These are phyloP conservation scores for Bremia lactucae DNA, from an alignment of 352 stramenopile species.

Conservation along the genomic window DNA sequence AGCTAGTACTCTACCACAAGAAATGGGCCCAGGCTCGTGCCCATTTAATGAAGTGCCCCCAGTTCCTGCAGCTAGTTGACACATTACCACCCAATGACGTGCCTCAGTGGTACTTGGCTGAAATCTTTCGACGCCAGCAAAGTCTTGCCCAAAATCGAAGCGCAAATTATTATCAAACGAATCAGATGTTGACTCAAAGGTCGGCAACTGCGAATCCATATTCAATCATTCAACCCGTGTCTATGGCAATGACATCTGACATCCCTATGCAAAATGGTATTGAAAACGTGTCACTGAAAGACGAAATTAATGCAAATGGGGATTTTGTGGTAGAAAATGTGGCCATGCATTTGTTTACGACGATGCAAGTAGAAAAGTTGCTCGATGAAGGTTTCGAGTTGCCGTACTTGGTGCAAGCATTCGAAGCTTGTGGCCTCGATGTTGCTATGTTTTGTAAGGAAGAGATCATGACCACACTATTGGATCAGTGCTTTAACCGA, in stretches of 20 bases:
- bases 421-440: constrained; percentile 1
- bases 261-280: not conserved
- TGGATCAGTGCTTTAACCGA: constrained; percentile 22
- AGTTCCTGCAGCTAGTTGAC: constrained; percentile 35
- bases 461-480: constrained; percentile 18
- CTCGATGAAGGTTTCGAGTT: constrained; percentile 4
- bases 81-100: constrained; percentile 14
- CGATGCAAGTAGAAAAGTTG: constrained; percentile 10
- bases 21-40: constrained; percentile 51
- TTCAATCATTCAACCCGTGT: constrained; percentile 12
- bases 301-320: constrained; percentile 1
- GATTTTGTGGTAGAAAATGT: constrained; percentile 16
- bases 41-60: constrained; percentile 44
- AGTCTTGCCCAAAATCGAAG: not conserved
- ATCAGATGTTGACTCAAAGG: constrained; percentile 2
- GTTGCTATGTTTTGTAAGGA: constrained; percentile 8
- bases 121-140: constrained; percentile 27
- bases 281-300: constrained; percentile 1
- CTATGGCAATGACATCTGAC: not conserved
- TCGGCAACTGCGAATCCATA: constrained; percentile 2
- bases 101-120: constrained; percentile 40
- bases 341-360: constrained; percentile 29
- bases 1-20: constrained; percentile 36
- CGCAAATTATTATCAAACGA: not conserved
- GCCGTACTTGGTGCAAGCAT: constrained; percentile 7